Percentiles rank a stretch among this genome's conserved stretches.
Conservation (phyloP, 2,329 filamentous ascomycete species). For the Botryotinia globosa region DNA sequence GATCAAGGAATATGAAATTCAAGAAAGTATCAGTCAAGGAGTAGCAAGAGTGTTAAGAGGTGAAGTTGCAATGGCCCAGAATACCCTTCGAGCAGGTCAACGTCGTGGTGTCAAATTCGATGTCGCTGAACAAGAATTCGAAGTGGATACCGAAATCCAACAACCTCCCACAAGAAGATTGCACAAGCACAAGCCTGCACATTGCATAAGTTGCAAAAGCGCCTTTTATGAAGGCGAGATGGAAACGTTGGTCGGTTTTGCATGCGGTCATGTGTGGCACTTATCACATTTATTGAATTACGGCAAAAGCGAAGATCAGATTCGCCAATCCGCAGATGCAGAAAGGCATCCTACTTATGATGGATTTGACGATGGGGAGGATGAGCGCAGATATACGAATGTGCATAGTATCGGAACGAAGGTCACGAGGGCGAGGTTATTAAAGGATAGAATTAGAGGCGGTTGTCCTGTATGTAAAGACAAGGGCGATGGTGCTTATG, state of each 20-base stretch:
- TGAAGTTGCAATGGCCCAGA: slow-evolving; percentile 83
- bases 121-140: slow-evolving; percentile 49
- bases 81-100: slow-evolving; percentile 73
- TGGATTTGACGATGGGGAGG: slow-evolving; percentile 43
- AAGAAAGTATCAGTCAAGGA: slow-evolving; percentile 86
- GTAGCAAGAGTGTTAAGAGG: slow-evolving; percentile 83
- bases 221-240: slow-evolving; percentile 59
- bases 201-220: slow-evolving; percentile 57
- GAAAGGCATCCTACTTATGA: slow-evolving; percentile 42
- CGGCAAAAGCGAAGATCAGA: slow-evolving; percentile 34
- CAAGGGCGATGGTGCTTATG: slow-evolving; percentile 9
- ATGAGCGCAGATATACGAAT: slow-evolving; percentile 43
- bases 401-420: slow-evolving; percentile 76
- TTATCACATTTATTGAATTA: slow-evolving; percentile 64
- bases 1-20: slow-evolving; percentile 93
- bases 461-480: slow-evolving; percentile 60
- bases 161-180: slow-evolving; percentile 20
- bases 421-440: slow-evolving; percentile 77
- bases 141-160: slow-evolving; percentile 23
- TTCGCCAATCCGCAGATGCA: slow-evolving; percentile 40
- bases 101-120: slow-evolving; percentile 88
- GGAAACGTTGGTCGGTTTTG: slow-evolving; percentile 75
- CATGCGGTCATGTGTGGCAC: slow-evolving; percentile 80
- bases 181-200: slow-evolving; percentile 46
- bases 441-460: slow-evolving; percentile 66